phyloP scores from a whole-genome alignment of 345 rosid genomes.

The Garcia nutans region DNA sequence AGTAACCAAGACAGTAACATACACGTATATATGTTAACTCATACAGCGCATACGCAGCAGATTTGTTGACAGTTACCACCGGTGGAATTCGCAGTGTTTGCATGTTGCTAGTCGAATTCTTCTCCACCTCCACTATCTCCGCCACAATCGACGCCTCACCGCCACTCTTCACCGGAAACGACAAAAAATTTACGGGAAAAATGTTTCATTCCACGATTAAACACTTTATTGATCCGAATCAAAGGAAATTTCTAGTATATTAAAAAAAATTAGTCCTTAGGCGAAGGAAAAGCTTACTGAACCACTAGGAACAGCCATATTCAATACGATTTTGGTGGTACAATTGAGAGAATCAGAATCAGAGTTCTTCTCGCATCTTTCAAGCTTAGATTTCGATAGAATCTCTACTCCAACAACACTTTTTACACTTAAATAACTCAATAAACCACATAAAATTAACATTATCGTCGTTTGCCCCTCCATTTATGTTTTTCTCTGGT shows the following conservation, averaged over 20 bases:
- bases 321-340: conserved; percentile 53
- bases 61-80: conserved; percentile 67
- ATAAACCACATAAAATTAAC: neutral
- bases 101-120: conserved; percentile 72
- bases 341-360: conserved; percentile 42
- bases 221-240: no score
- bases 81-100: conserved; percentile 78
- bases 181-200: neutral
- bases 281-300: conserved; percentile 36
- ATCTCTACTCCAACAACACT: conserved; percentile 35
- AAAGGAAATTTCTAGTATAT: no score
- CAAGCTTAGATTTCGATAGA: conserved; percentile 67
- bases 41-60: conserved; percentile 78
- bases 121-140: conserved; percentile 91
- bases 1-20: neutral
- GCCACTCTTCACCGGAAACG: conserved; percentile 51
- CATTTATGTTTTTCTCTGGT: neutral
- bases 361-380: conserved; percentile 51
- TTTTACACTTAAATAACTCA: neutral
- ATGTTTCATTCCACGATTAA: neutral
- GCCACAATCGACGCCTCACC: conserved; percentile 87
- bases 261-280: no score
- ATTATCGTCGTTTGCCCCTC: neutral
- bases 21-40: conserved; percentile 72
- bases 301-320: conserved; percentile 71